Evolutionary conservation across 495 filamentous ascomycete genomes (phyloP).

Genomic region (Penicillium lividum): DNA sequence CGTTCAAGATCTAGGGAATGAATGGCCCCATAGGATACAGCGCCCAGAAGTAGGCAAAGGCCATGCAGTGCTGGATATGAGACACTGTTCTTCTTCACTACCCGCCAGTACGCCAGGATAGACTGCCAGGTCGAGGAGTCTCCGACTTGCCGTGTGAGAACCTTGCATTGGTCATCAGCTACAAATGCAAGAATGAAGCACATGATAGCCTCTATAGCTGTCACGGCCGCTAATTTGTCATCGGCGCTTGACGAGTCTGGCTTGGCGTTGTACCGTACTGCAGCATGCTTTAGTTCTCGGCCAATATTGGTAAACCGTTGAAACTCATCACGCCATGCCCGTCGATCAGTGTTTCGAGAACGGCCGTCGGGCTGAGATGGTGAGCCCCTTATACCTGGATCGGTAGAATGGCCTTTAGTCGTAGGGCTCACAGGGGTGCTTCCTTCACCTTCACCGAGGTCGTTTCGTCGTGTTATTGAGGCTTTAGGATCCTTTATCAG

Average conservation of each 20-base stretch:
- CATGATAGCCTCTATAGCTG: constrained; percentile 50
- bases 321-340: constrained; percentile 49
- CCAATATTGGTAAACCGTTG: constrained; percentile 43
- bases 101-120: constrained; percentile 50
- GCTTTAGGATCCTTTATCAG: constrained; percentile 36
- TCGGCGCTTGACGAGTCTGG: constrained; percentile 30
- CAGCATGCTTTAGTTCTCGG: constrained; percentile 51
- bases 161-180: constrained; percentile 45
- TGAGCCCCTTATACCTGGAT: constrained; percentile 32
- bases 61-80: constrained; percentile 42
- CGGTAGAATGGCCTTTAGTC: constrained; percentile 29
- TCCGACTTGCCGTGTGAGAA: constrained; percentile 33
- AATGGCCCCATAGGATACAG: constrained; percentile 49
- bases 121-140: constrained; percentile 50
- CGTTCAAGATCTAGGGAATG: constrained; percentile 49
- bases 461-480: constrained; percentile 26
- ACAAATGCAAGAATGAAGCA: constrained; percentile 53
- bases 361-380: constrained; percentile 32
- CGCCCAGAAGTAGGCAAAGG: constrained; percentile 48
- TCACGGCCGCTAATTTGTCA: constrained; percentile 45
- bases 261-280: constrained; percentile 41
- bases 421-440: constrained; percentile 30
- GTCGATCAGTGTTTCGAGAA: constrained; percentile 37
- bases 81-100: constrained; percentile 41
- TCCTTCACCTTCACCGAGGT: constrained; percentile 30